Base-by-base conservation (phyloP, 768 basidiomycete genomes). In the Hortiboletus campestris region DNA sequence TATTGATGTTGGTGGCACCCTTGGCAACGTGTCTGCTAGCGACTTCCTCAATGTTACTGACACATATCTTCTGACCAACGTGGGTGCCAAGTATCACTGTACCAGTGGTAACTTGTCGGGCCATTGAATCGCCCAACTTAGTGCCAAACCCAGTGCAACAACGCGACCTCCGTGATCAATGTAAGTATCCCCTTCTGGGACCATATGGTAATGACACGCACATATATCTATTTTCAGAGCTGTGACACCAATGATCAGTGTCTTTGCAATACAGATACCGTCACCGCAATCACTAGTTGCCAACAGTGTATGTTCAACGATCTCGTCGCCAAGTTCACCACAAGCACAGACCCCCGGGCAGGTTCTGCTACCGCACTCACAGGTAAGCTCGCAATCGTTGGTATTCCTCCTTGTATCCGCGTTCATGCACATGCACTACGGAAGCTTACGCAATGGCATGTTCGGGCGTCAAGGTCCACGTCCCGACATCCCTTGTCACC, bases 231-330 rank as follows among this genome's bases (percentile, higher is more conserved):
- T 25, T 25, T 69, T 39, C 56, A 77, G 64, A 68, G 63, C 22
- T 88, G 88, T 69, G 66, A 67, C 17, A 72, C 57, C 11, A 58
- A 82, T 58, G 69, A 79, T 34, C 56, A 58, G 19, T 90, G 88
- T 66, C 75, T 88, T 25, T 91, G 89, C 75, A 62, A 55, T 17
- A 55, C 70, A 14, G 64, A 56, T 9, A 79, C 79, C 4, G 75
- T 82, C 32, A 53, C 67, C 1, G 60, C 72, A 1, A 69, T 91
- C 52, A 70, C 75, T 2, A 47, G 63, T 34, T 88, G 88, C 71
- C 80, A 91, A 67, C 82, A 84, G 63, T 91, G 88, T 75, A 80
- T 86, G 78, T 84, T 86, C 64, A 67, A 70, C 40, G 72, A 73
- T 53, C 71, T 89, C 28, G 78, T 91, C 59, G 63, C 64, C 10